Percentiles rank a stretch among this genome's conserved stretches.
Conservation (phyloP, 805 yeast species). For the Monosporozyma servazzii region DNA sequence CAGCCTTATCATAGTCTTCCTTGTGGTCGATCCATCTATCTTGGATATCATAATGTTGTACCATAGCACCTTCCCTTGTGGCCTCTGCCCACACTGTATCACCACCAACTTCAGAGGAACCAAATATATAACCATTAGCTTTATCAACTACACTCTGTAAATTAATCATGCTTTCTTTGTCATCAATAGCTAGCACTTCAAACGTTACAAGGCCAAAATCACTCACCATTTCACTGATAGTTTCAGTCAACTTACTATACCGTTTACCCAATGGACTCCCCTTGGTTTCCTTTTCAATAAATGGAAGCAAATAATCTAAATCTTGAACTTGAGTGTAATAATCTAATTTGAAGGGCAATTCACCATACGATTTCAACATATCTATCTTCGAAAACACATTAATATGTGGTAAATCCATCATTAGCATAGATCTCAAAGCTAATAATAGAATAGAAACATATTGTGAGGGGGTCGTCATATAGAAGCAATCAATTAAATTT, state of each 20-base stretch:
- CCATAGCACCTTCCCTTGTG: constrained; percentile 61
- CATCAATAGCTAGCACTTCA: constrained; percentile 85
- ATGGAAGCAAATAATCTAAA: constrained; percentile 55
- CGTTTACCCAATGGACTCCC: constrained; percentile 51
- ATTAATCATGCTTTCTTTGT: constrained; percentile 84
- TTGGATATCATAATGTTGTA: constrained; percentile 59
- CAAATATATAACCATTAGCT: constrained; percentile 89
- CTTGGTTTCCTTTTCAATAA: constrained; percentile 57
- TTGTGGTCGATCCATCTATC: constrained; percentile 93
- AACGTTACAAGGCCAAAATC: constrained; percentile 83
- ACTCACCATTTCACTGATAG: constrained; percentile 73
- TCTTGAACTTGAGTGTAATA: constrained; percentile 92
- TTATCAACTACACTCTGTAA: constrained; percentile 72
- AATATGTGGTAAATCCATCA: constrained; percentile 83
- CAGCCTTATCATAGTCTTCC: constrained; percentile 60
- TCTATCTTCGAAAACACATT: constrained; percentile 92
- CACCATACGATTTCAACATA: constrained; percentile 64
- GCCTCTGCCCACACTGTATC: constrained; percentile 98
- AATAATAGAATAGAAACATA: constrained; percentile 74
- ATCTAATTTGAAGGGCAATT: constrained; percentile 70
- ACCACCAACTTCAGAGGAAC: constrained; percentile 91
- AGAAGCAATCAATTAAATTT: constrained; percentile 73
- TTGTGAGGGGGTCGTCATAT: constrained; percentile 78
- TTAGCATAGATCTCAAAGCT: constrained; percentile 85
- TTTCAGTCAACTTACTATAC: constrained; percentile 59